These are phyloP conservation scores for Sarocladium kiliense DNA, from an alignment of 2,329 filamentous ascomycete genomes.

Conservation along the genomic window DNA sequence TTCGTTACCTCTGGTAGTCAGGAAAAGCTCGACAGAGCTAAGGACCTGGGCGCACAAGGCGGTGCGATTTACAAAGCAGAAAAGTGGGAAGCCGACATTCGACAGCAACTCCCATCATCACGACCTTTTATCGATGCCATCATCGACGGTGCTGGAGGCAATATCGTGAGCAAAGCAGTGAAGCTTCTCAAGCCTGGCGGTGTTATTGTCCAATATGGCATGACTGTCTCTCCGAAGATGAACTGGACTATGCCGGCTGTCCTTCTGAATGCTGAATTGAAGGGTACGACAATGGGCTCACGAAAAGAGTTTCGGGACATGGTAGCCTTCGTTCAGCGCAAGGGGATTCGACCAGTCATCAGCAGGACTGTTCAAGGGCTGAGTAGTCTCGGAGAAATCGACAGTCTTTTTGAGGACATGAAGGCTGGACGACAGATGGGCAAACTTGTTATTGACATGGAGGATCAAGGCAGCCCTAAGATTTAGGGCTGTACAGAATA, in stretches of 20 bases:
- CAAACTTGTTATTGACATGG: constrained; percentile 76
- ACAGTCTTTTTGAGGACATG: constrained; percentile 82
- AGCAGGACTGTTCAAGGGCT: constrained; percentile 69
- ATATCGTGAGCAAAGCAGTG: constrained; percentile 65
- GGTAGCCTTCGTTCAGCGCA: constrained; percentile 71
- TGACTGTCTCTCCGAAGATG: constrained; percentile 84
- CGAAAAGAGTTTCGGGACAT: constrained; percentile 82
- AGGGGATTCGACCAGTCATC: constrained; percentile 71
- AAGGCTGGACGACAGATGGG: constrained; percentile 82
- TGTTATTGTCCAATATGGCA: constrained; percentile 78
- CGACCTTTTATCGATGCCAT: constrained; percentile 72
- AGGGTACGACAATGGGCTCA: constrained; percentile 87
- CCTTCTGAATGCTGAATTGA: constrained; percentile 79
- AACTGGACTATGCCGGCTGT: constrained; percentile 80
- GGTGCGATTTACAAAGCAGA: constrained; percentile 75
- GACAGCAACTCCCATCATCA: constrained; percentile 54
- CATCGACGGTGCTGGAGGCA: constrained; percentile 84
- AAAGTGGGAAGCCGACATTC: constrained; percentile 76
- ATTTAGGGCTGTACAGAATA: background rate
- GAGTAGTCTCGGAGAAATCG: constrained; percentile 67
- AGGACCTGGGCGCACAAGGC: constrained; percentile 66
- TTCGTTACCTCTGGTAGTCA: constrained; percentile 72
- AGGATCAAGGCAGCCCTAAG: background rate
- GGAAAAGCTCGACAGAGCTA: constrained; percentile 70
- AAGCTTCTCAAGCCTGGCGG: constrained; percentile 75